Percentiles rank a stretch among this genome's conserved stretches.
Evolutionary conservation across 192 early-diverging fungal genomes (phyloP).

Genomic region (Helicostylum pulchrum): DNA sequence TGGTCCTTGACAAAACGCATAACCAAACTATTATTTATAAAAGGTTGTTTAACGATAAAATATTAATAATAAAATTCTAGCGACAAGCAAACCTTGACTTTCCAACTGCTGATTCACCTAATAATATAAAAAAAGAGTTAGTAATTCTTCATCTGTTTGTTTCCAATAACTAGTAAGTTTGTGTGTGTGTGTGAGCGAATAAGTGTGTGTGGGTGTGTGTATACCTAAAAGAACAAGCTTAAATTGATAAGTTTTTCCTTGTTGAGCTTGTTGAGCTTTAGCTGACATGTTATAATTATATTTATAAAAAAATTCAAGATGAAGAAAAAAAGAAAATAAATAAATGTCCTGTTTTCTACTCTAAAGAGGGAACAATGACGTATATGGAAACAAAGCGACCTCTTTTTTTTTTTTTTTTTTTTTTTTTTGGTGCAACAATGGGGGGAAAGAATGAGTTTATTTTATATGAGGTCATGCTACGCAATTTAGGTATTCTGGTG

Average conservation of each 20-base stretch:
- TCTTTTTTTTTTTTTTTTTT: no score
- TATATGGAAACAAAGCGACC: no score
- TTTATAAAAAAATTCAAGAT: background rate
- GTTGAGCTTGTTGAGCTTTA: conserved; percentile 1
- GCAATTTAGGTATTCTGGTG: background rate
- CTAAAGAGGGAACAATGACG: no score
- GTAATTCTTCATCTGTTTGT: conserved; percentile 6
- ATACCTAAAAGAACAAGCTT: conserved; percentile 93
- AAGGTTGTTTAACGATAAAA: no score
- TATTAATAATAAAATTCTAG: no score
- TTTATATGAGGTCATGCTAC: no score
- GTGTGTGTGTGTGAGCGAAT: no score
- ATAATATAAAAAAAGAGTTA: background rate
- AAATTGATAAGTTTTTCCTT: conserved; percentile 76
- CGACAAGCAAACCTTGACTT: conserved; percentile 54
- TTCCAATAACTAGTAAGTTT: background rate
- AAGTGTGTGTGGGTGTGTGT: no score
- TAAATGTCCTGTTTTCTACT: no score
- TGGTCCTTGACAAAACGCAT: conserved; percentile 88
- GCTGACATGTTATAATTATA: conserved; percentile 3
- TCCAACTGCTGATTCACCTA: conserved; percentile 62
- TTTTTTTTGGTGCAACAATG: no score
- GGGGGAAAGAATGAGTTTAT: no score
- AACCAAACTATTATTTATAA: conserved; percentile 49
- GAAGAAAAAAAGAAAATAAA: background rate